Base-by-base conservation (phyloP, 805 yeast species). In the Wickerhamiella musiphila region DNA sequence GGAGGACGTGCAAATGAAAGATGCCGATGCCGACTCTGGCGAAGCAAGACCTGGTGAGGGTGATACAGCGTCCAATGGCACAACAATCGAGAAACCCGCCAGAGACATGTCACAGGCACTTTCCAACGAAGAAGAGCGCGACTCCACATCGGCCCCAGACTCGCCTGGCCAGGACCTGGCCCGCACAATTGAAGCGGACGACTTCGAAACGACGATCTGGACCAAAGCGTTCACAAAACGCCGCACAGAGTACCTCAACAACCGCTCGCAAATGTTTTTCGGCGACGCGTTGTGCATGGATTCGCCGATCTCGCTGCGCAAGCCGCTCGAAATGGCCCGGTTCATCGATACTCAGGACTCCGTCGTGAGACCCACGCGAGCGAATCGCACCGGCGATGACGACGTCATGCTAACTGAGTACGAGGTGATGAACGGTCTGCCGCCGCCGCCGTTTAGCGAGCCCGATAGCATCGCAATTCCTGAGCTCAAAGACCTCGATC, bases 181-280 rank as follows among this genome's bases (percentile, higher is more conserved):
- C 6, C 48, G 51, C 32, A 43, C 44, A 37, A 33, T 26, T 31
- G 43, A 44, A 4, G 44, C 41, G 12, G 23, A 68, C 35, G 93
- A 79, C 47, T 63, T 78, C 22, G 94, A 83, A 45, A 55, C 73
- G 28, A 76, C 76, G 33, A 70, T 79, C 1, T 84, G 95, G 95
- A 75, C 77, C 43, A 68, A 68, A n/a, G 54, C 74, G 24, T 82
- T 90, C 0, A 78, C 93, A 0, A 75, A 75, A 38, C 66, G 77
- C 0, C 58, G 94, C 35, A 81, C 86, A 11, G 73, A 76, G 32
- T 66, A 78, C 38, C 74, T 93, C 46, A 54, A 70, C 17, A 63
- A 66, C 35, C 65, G 96, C 42, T 63, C 78, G 0, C 67, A 64
- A 2, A 54, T 82, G 29, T 83, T 86, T 47, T 67, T 65, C 14